These are phyloP conservation scores for Botrytis cinerea DNA, from an alignment of 2,329 filamentous ascomycete genomes.

Conservation along the genomic window DNA sequence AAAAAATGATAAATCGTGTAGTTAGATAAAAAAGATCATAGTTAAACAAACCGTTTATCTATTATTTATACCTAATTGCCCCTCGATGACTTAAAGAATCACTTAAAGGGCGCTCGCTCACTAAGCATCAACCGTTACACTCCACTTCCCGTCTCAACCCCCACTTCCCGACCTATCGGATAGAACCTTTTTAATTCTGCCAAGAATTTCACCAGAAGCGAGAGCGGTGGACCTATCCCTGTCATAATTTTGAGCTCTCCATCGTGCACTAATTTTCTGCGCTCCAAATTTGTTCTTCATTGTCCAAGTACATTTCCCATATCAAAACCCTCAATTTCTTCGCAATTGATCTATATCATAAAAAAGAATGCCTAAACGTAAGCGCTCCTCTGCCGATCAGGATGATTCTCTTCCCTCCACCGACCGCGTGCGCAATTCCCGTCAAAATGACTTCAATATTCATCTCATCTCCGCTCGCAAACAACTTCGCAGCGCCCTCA, in stretches of 20 bases:
- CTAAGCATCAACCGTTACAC: not conserved
- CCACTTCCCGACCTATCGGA: not conserved
- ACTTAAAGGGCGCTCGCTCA: not conserved
- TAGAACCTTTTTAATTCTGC: not conserved
- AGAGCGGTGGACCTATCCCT: conserved; percentile 8
- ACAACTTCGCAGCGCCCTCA: conserved; percentile 66
- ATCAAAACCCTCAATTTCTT: not conserved
- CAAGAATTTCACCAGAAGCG: not conserved
- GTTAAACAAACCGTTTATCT: not conserved
- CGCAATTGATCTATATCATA: not conserved
- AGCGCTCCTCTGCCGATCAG: conserved; percentile 44
- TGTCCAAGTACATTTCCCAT: not conserved
- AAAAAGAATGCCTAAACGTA: conserved; percentile 57
- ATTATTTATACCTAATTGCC: not conserved
- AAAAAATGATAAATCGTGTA: not conserved
- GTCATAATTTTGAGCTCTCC: conserved; percentile 15
- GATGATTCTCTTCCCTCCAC: conserved; percentile 14
- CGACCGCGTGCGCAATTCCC: conserved; percentile 41
- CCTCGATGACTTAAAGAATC: not conserved
- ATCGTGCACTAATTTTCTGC: not conserved
- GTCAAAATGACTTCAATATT: conserved; percentile 46
- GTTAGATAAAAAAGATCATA: not conserved
- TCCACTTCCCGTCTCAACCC: not conserved
- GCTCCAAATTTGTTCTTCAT: not conserved
- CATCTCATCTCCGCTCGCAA: conserved; percentile 58